Conservation (phyloP, 768 basidiomycete species). For the Scleroderma citrinum region DNA sequence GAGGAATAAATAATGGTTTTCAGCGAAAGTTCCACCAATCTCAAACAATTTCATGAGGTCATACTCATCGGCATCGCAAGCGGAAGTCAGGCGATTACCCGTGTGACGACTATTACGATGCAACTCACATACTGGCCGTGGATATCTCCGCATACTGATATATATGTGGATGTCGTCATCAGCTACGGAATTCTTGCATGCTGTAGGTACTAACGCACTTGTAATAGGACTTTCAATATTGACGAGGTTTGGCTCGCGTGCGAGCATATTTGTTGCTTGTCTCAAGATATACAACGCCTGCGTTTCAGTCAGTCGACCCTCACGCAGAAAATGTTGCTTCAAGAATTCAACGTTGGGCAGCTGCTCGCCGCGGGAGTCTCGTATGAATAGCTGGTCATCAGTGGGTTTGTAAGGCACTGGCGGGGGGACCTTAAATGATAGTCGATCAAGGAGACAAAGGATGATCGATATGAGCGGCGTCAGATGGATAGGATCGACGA, state of each 20-base stretch:
- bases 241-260: constrained; percentile 79
- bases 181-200: constrained; percentile 4
- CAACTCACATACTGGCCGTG: constrained; percentile 89
- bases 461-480: constrained; percentile 15
- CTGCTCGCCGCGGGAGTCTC: constrained; percentile 34
- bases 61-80: constrained; percentile 47
- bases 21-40: constrained; percentile 79
- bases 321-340: constrained; percentile 84
- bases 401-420: constrained; percentile 61
- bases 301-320: constrained; percentile 75
- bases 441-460: constrained; percentile 9
- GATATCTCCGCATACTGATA: constrained; percentile 89
- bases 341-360: constrained; percentile 73
- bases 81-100: neutral
- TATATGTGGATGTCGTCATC: neutral
- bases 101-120: constrained; percentile 1
- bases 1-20: constrained; percentile 87
- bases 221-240: constrained; percentile 86
- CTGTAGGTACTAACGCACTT: constrained; percentile 45
- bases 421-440: constrained; percentile 59
- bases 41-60: constrained; percentile 98
- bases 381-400: constrained; percentile 66
- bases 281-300: constrained; percentile 83
- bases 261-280: constrained; percentile 58
- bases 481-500: constrained; percentile 7